Percentiles rank a stretch among this genome's conserved stretches.
These are phyloP conservation scores for Ogataea minuta DNA, from an alignment of 805 yeast genomes.

Conservation along the genomic window DNA sequence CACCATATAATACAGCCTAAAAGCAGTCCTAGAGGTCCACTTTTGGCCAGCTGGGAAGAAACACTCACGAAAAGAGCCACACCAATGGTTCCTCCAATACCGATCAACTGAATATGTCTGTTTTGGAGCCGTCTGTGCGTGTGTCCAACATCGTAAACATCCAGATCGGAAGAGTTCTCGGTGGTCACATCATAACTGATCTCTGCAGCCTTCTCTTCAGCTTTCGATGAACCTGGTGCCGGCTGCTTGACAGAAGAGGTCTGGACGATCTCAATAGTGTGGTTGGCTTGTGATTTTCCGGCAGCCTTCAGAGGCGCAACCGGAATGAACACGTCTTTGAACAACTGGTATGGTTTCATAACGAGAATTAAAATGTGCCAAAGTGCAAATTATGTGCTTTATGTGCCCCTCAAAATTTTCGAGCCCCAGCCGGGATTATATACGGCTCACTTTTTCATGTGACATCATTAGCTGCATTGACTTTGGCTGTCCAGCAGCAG, in stretches of 20 bases:
- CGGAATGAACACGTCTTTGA: slow-evolving; percentile 27
- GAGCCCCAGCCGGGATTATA: too few relatives aligned
- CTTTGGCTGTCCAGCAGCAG: background rate
- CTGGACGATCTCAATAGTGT: slow-evolving; percentile 4
- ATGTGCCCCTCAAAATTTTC: slow-evolving; percentile 2
- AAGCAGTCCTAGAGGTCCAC: slow-evolving; percentile 43
- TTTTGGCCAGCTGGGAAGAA: slow-evolving; percentile 37
- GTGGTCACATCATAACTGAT: slow-evolving; percentile 7
- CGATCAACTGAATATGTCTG: slow-evolving; percentile 47
- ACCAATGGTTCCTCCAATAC: slow-evolving; percentile 52
- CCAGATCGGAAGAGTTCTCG: slow-evolving; percentile 13
- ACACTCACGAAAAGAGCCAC: slow-evolving; percentile 45
- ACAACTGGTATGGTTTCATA: slow-evolving; percentile 10
- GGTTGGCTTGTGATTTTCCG: slow-evolving; percentile 14
- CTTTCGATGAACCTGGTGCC: background rate
- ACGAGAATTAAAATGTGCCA: background rate
- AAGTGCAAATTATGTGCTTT: background rate
- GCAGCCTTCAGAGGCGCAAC: slow-evolving; percentile 24
- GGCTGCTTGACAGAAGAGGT: background rate
- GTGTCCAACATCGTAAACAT: slow-evolving; percentile 18
- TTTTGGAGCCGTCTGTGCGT: slow-evolving; percentile 35
- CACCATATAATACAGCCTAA: slow-evolving; percentile 43
- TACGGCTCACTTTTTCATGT: background rate
- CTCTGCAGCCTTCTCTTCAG: slow-evolving; percentile 4
- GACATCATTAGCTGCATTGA: slow-evolving; percentile 1